These are phyloP conservation scores for Microsporum audouinii DNA, from an alignment of 2,329 filamentous ascomycete species.

Conservation along the genomic window DNA sequence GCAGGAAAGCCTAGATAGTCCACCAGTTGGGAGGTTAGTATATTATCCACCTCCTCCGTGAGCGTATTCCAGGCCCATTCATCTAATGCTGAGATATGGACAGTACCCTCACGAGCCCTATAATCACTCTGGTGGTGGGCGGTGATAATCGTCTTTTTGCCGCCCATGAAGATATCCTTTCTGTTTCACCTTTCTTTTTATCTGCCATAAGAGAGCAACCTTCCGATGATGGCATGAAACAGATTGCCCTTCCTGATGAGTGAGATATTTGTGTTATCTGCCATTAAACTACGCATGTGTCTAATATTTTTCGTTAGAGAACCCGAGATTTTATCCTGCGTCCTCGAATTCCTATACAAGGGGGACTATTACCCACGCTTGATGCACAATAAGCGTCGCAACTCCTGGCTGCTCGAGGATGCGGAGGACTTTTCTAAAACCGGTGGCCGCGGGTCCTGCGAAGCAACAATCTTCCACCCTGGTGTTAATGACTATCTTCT, in stretches of 20 bases:
- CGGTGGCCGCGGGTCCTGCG: slow-evolving; percentile 51
- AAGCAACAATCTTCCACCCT: slow-evolving; percentile 67
- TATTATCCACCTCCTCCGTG: not conserved
- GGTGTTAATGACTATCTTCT: slow-evolving; percentile 66
- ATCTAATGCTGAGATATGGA: not conserved
- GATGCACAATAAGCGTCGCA: slow-evolving; percentile 71
- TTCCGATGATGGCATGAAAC: slow-evolving; percentile 57
- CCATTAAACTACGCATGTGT: not conserved
- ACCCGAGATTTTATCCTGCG: slow-evolving; percentile 82
- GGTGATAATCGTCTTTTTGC: slow-evolving; percentile 81
- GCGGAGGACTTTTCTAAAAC: slow-evolving; percentile 43
- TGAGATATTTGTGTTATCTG: slow-evolving; percentile 16
- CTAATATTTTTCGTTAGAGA: slow-evolving; percentile 49
- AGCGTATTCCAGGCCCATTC: not conserved
- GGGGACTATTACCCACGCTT: slow-evolving; percentile 89
- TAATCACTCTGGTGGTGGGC: slow-evolving; percentile 78
- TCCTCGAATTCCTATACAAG: slow-evolving; percentile 96
- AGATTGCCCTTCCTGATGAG: slow-evolving; percentile 64
- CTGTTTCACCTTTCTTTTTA: slow-evolving; percentile 73
- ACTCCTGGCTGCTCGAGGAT: slow-evolving; percentile 84
- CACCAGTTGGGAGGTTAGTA: slow-evolving; percentile 40
- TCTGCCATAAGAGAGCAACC: slow-evolving; percentile 60
- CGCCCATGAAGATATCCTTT: slow-evolving; percentile 85
- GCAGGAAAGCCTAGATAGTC: slow-evolving; percentile 65
- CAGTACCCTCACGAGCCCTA: slow-evolving; percentile 53